Base-by-base conservation (phyloP, 495 filamentous ascomycete genomes). In the Xylaria telfairii region DNA sequence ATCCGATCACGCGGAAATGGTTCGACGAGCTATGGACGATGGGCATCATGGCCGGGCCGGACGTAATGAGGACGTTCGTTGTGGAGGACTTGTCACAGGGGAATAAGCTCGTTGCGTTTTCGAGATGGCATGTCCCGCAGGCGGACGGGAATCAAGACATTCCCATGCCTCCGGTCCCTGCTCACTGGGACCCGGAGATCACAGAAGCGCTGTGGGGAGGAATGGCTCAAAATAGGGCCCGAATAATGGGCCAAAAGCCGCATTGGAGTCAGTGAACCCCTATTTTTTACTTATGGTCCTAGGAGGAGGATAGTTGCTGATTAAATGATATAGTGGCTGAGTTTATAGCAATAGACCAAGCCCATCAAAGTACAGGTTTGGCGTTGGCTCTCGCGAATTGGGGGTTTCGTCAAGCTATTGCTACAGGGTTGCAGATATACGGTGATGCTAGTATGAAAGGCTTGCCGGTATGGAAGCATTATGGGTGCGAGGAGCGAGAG, bases 391-490 rank as follows among this genome's bases (percentile, higher is more conserved):
- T 63, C 7, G 9, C n/a, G 2, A n/a, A 63, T 46, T 63, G 59
- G 61, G 39, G 39, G 42, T 30, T 44, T 32, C 21, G 42, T 17
- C 61, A 47, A 24, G 61, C 61, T 32, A 13, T n/a, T 12, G 61
- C 21, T 0, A 32, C 39, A 12, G 26, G 42, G 41, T 13, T 64
- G 39, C 41, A 64, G 39, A 44, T 28, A 15, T 64, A 64, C 24
- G 61, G 24, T 24, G 41, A 64, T n/a, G 61, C 61, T 24, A 64
- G 61, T 32, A 64, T 47, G 61, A 64, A 47, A n/a, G 61, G 41
- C 39, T 64, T 44, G 24, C 39, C 41, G 28, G 6, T 64, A 21
- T 64, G 41, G 61, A 64, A 32, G 24, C 61, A 64, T 32, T 64
- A 64, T 19, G 61, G 41, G n/a, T 32, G 37, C 39, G 41, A 44